Base-by-base conservation (phyloP, 495 filamentous ascomycete species). In the Aspergillus baeticus region DNA sequence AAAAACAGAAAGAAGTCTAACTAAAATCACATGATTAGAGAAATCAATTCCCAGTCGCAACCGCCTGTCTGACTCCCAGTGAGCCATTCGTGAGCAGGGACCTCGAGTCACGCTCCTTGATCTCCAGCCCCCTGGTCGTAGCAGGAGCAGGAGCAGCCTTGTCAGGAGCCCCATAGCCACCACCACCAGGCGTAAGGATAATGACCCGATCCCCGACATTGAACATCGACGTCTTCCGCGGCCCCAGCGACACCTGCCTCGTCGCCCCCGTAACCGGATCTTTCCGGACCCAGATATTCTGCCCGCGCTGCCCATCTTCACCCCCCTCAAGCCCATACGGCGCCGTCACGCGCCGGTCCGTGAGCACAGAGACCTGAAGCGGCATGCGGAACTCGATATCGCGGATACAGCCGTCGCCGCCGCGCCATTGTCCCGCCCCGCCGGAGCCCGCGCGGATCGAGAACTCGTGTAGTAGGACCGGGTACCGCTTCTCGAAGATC, bases 401-500 rank as follows among this genome's bases (percentile, higher is more conserved):
- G 11, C 74, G 62, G 1, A 68, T 48, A 8, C 67, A 63, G 0
- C 77, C 77, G 43, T 78, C 54, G 7, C 71, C 72, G 10, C 71
- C 71, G 11, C 60, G 53, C 29, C 66, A 63, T 21, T 58, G 57
- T 6, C 72, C 69, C 1, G 45, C 39, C 1, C 71, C 69, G 6
- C 71, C 69, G 13, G 82, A 86, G 0, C 84, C 85, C 35, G 70
- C 64, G 1, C 93, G 77, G 21, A 97, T 78, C 3, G 84, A 84
- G 68, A 96, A 96, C 62, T 92, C 82, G 0, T 86, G 80, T 14
- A 96, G 74, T 10, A 96, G 67, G 2, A 96, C 89, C 1, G 93
- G 93, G 65, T 96, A 96, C n/a, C 93, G 80, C 0, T 90, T 77
- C 69, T 98, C 93, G 63, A 98, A 91, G 17, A 93, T 82, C 65